Base-by-base conservation (phyloP, 2,329 filamentous ascomycete genomes). In the Trichoderma koningii region DNA sequence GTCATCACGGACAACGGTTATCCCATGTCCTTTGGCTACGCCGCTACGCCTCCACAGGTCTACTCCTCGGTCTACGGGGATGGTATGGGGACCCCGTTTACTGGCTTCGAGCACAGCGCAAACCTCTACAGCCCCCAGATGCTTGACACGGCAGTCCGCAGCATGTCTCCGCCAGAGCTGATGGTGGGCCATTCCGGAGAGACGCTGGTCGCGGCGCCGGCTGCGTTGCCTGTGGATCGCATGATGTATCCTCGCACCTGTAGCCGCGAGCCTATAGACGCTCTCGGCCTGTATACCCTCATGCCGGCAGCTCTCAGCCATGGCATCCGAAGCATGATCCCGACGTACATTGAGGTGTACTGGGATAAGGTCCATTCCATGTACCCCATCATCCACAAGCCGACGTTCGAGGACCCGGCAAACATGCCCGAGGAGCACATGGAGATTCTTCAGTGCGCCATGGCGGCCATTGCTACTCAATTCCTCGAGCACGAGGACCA, bases 381-480 rank as follows among this genome's bases (percentile, higher is more conserved):
- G 63, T 81, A 80, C 68, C 83, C 83, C n/a, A 71, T 85, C 28
- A 76, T 85, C 28, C 83, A 86, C 72, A 78, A 77, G 65, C 72
- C 75, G 23, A 79, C 78, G 15, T 79, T 82, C 47, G 79, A 82
- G 64, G 75, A 73, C 28, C 73, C 73, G 19, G 66, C 70, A 6
- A 69, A 69, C 12, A 68, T 62, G 28, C 65, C 66, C 7, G 73
- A 74, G 5, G 79, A 81, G 61, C 73, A 76, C 30, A 42, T 73
- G 7, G 79, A 83, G 61, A 73, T 82, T 48, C 74, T 86, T 52
- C 78, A 75, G 15, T 85, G 79, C 66, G 82, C 83, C 66, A 85
- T 86, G 83, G 84, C 83, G 23, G 83, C 84, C n/a, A 72, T 86
- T 34, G 84, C 81, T 52, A 81, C 83, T 23, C 83, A 86, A 69